These are phyloP conservation scores for Sporothrix inflata DNA, from an alignment of 2,329 filamentous ascomycete genomes.

Conservation along the genomic window DNA sequence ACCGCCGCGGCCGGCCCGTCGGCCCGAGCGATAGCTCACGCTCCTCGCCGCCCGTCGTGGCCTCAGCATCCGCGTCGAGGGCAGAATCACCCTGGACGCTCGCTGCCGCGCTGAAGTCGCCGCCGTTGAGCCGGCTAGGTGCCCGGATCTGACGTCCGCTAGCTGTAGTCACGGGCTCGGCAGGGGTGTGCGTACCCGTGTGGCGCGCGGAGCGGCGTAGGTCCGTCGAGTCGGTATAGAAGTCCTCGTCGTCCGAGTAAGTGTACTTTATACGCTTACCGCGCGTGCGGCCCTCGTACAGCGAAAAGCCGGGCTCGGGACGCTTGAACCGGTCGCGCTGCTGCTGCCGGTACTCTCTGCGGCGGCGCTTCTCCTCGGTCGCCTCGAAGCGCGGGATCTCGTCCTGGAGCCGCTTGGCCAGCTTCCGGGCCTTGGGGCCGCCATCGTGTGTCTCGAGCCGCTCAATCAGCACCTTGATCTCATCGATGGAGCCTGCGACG, in stretches of 20 bases:
- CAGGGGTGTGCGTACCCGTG: slow-evolving; percentile 72
- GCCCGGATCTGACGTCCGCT: slow-evolving; percentile 84
- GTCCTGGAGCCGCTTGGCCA: slow-evolving; percentile 75
- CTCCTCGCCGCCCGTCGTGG: slow-evolving; percentile 32
- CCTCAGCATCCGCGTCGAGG: slow-evolving; percentile 36
- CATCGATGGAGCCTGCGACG: slow-evolving; percentile 87
- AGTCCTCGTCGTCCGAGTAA: slow-evolving; percentile 84
- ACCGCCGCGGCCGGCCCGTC: slow-evolving; percentile 55
- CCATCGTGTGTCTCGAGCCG: slow-evolving; percentile 78
- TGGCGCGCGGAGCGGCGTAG: slow-evolving; percentile 73
- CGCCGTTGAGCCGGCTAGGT: slow-evolving; percentile 64
- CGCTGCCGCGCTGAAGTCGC: slow-evolving; percentile 51
- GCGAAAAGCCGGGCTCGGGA: slow-evolving; percentile 84
- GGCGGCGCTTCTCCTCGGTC: slow-evolving; percentile 93
- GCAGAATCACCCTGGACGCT: slow-evolving; percentile 50
- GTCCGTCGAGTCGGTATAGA: slow-evolving; percentile 64
- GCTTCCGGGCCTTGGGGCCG: slow-evolving; percentile 75
- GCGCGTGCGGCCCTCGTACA: slow-evolving; percentile 94
- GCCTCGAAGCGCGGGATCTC: slow-evolving; percentile 90
- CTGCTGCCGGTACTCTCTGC: slow-evolving; percentile 85
- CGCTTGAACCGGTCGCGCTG: slow-evolving; percentile 86
- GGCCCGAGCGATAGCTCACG: slow-evolving; percentile 48
- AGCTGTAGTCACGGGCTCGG: slow-evolving; percentile 73
- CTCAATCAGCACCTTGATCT: slow-evolving; percentile 73
- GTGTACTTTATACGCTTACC: slow-evolving; percentile 97